Conservation (phyloP, 192 early-diverging fungal genomes). For the Podila minutissima region DNA sequence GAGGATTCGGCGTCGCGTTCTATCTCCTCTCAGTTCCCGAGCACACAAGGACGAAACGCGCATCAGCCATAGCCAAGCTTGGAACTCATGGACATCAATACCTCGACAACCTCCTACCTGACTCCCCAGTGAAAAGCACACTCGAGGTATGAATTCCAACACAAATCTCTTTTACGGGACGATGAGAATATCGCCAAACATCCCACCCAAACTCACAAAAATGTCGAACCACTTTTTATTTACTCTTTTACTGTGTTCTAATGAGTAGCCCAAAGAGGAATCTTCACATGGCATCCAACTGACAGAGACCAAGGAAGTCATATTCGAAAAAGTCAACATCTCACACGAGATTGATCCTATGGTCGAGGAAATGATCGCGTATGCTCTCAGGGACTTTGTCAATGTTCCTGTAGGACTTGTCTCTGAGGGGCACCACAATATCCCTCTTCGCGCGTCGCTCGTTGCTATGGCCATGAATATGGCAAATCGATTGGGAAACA, state of each 20-base stretch:
- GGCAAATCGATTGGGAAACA: slow-evolving; percentile 28
- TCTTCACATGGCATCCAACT: background rate
- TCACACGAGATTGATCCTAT: slow-evolving; percentile 32
- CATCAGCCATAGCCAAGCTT: slow-evolving; percentile 22
- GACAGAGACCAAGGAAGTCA: slow-evolving; percentile 9
- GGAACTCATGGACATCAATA: slow-evolving; percentile 15
- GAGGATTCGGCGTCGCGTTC: slow-evolving; percentile 31
- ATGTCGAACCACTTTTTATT: background rate
- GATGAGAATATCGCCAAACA: too few species aligned
- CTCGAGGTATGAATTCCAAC: background rate
- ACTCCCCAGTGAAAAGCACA: background rate
- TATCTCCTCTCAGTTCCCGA: slow-evolving; percentile 40
- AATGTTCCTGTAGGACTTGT: slow-evolving; percentile 37
- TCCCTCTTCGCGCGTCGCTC: slow-evolving; percentile 30
- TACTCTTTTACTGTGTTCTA: background rate
- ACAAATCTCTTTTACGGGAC: too few species aligned
- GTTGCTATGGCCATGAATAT: slow-evolving; percentile 55
- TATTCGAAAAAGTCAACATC: slow-evolving; percentile 16
- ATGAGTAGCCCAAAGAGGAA: background rate
- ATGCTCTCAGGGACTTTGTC: slow-evolving; percentile 39
- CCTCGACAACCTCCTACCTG: slow-evolving; percentile 21
- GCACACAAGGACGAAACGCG: slow-evolving; percentile 26
- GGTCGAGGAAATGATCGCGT: slow-evolving; percentile 47
- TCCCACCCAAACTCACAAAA: too few species aligned
- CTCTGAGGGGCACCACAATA: slow-evolving; percentile 38